Evolutionary conservation across 2,329 filamentous ascomycete species (phyloP).

Genomic region (Colletotrichum truncatum): DNA sequence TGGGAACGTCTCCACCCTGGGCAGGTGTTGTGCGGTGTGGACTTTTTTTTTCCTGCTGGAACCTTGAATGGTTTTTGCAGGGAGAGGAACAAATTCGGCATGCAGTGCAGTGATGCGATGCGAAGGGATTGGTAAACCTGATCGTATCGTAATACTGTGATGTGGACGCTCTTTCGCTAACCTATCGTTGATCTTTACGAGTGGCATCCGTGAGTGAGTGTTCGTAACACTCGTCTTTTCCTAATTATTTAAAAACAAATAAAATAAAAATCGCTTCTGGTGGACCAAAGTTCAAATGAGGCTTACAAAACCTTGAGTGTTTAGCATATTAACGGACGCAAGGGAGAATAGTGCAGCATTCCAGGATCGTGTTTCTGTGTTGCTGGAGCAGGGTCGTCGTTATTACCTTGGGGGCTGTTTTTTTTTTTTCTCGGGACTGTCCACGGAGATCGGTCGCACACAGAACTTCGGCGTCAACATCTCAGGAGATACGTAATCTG

Average conservation of each 20-base stretch:
- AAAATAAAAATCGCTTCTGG: too few relatives aligned
- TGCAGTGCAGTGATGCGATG: neutral
- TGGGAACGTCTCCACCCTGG: neutral
- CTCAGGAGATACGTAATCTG: neutral
- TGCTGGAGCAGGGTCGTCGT: too few relatives aligned
- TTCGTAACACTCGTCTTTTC: neutral
- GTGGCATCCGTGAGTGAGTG: neutral
- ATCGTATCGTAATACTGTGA: neutral
- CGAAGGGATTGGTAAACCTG: neutral
- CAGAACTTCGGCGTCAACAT: too few relatives aligned
- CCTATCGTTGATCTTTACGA: neutral
- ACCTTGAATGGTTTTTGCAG: neutral
- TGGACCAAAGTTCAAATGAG: slow-evolving; percentile 17
- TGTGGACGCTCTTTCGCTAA: neutral
- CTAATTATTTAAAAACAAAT: too few relatives aligned
- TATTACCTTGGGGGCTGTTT: too few relatives aligned
- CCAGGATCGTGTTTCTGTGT: slow-evolving; percentile 2
- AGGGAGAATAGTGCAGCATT: slow-evolving; percentile 21
- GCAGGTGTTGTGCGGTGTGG: slow-evolving; percentile 16
- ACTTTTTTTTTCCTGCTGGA: neutral
- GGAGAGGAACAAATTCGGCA: slow-evolving; percentile 3
- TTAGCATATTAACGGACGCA: slow-evolving; percentile 6
- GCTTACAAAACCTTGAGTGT: slow-evolving; percentile 7
- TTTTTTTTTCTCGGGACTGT: too few relatives aligned
- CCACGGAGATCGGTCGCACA: neutral